Conservation (phyloP, 1,284 basidiomycete species). For the Porodaedalea pini region DNA sequence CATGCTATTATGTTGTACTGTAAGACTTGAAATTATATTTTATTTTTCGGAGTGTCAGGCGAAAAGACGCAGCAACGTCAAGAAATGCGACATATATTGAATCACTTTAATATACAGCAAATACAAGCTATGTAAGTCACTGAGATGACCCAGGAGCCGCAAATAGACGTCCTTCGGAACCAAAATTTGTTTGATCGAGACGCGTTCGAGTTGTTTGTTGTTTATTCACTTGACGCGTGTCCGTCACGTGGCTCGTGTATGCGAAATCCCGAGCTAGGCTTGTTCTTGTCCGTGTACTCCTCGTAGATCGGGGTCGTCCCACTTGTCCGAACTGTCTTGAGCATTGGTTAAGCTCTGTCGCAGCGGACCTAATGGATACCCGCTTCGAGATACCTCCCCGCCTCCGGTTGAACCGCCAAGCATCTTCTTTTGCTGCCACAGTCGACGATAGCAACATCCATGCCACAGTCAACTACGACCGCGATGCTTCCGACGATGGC, state of each 20-base stretch:
- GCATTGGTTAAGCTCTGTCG: background rate
- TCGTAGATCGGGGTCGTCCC: background rate
- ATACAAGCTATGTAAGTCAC: too few relatives aligned
- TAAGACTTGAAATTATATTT: too few relatives aligned
- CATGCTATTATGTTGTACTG: too few relatives aligned
- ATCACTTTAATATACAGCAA: too few relatives aligned
- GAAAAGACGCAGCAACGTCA: too few relatives aligned
- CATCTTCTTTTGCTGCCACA: slow-evolving; percentile 30
- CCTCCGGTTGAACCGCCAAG: slow-evolving; percentile 26
- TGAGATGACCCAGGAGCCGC: too few relatives aligned
- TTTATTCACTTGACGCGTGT: slow-evolving; percentile 2
- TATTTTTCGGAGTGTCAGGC: too few relatives aligned
- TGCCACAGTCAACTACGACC: slow-evolving; percentile 20
- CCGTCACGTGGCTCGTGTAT: background rate
- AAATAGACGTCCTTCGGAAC: background rate
- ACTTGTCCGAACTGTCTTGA: background rate
- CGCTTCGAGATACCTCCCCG: slow-evolving; percentile 23
- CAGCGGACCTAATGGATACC: slow-evolving; percentile 11
- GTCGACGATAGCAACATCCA: slow-evolving; percentile 10
- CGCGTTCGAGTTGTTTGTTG: slow-evolving; percentile 11
- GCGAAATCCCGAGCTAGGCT: background rate
- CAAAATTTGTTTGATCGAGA: background rate
- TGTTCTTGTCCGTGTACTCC: slow-evolving; percentile 6
- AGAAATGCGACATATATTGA: too few relatives aligned
- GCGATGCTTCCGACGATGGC: slow-evolving; percentile 24